Evolutionary conservation across 1,284 basidiomycete species (phyloP).

Genomic region (Fereydounia khargensis): DNA sequence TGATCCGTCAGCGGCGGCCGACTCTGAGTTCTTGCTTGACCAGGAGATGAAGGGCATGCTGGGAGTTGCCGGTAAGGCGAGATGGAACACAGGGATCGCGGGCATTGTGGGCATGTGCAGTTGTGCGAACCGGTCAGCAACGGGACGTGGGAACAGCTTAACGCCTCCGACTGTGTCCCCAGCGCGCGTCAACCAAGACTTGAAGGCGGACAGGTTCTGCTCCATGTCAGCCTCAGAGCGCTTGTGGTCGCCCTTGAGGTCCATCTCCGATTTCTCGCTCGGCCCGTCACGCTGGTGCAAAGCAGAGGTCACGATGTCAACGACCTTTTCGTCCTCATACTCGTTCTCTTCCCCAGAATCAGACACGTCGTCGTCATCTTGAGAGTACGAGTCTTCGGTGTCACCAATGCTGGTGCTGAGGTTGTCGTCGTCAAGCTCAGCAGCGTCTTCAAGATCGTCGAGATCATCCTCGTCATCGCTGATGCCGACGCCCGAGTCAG

Average conservation of each 20-base stretch:
- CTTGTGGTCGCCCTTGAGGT: too few relatives aligned
- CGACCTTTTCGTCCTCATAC: too few relatives aligned
- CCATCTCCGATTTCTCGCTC: too few relatives aligned
- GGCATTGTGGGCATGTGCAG: slow-evolving; percentile 37
- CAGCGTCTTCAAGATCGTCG: slow-evolving; percentile 1
- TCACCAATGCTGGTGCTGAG: slow-evolving; percentile 43
- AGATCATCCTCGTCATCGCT: slow-evolving; percentile 11
- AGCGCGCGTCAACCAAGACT: slow-evolving; percentile 33
- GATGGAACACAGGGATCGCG: slow-evolving; percentile 43
- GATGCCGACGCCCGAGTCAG: slow-evolving; percentile 29
- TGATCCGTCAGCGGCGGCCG: not conserved
- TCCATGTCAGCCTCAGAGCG: not conserved
- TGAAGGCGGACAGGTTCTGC: slow-evolving; percentile 8
- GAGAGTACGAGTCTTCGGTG: slow-evolving; percentile 10
- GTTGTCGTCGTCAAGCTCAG: slow-evolving; percentile 50
- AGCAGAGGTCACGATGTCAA: too few relatives aligned
- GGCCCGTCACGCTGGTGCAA: too few relatives aligned
- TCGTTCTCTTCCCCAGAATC: slow-evolving; percentile 11
- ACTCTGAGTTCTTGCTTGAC: slow-evolving; percentile 9
- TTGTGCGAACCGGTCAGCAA: slow-evolving; percentile 32
- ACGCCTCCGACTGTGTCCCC: slow-evolving; percentile 23
- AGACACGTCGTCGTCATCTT: not conserved
- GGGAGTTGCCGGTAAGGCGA: slow-evolving; percentile 20
- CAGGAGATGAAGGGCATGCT: slow-evolving; percentile 30
- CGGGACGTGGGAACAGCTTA: slow-evolving; percentile 23